These are phyloP conservation scores for Umbelopsis sp. DNA, from an alignment of 192 early-diverging fungal species.

Conservation along the genomic window DNA sequence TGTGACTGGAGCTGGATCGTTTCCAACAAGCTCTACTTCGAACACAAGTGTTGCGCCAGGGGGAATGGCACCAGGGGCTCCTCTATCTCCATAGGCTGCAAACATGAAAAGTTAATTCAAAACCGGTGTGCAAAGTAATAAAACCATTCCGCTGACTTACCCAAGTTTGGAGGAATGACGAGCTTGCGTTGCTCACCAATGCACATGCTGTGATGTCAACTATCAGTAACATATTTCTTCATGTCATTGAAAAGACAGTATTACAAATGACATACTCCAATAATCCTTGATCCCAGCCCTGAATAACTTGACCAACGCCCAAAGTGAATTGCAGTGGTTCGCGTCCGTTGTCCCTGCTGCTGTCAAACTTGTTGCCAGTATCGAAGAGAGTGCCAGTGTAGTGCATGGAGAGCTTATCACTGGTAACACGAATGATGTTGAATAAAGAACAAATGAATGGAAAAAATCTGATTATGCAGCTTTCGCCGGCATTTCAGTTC, in stretches of 20 bases:
- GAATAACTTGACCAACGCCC: conserved; percentile 73
- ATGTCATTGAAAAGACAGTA: not conserved
- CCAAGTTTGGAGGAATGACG: conserved; percentile 69
- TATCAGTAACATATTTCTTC: not conserved
- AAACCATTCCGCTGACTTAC: conserved; percentile 14
- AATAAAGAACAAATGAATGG: conserved; percentile 16
- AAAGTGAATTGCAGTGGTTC: conserved; percentile 74
- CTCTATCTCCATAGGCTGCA: conserved; percentile 78
- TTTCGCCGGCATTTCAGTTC: not conserved
- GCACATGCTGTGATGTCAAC: conserved; percentile 61
- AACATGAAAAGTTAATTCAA: no score
- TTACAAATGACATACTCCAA: conserved; percentile 34
- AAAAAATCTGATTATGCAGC: not conserved
- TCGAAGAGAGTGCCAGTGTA: conserved; percentile 73
- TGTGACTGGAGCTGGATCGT: conserved; percentile 27
- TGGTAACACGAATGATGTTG: conserved; percentile 8
- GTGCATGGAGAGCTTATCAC: conserved; percentile 74
- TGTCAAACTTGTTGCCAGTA: conserved; percentile 73
- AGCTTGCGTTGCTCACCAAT: conserved; percentile 78
- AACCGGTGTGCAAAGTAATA: not conserved
- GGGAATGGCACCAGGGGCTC: conserved; percentile 80
- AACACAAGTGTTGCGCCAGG: conserved; percentile 78
- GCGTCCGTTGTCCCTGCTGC: conserved; percentile 59
- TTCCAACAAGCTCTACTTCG: conserved; percentile 74
- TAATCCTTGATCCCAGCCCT: conserved; percentile 83